Percentiles rank a stretch among this genome's conserved stretches.
phyloP scores from a whole-genome alignment of 257 asterid genomes.

The Scutellaria barbata region DNA sequence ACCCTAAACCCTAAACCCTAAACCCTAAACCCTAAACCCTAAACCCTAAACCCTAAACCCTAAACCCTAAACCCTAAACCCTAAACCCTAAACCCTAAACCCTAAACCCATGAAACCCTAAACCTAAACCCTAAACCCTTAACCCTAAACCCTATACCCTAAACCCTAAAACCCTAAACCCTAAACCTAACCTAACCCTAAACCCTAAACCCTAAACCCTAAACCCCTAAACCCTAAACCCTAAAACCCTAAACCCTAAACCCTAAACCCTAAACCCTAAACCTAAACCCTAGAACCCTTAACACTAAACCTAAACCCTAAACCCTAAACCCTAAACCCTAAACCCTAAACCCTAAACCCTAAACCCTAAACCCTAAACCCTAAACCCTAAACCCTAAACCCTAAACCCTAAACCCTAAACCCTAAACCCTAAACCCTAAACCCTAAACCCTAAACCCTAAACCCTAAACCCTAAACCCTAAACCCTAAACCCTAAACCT shows the following conservation, averaged over 20 bases:
- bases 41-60: not conserved
- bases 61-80: not conserved
- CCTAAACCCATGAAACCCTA: not conserved
- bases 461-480: not conserved
- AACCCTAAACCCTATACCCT: not conserved
- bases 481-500: not conserved
- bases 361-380: not conserved
- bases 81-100: not conserved
- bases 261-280: not conserved
- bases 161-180: not conserved
- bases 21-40: not conserved
- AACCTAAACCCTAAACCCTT: not conserved
- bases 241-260: not conserved
- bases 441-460: not conserved
- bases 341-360: conserved; percentile 3
- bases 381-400: not conserved
- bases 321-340: not conserved
- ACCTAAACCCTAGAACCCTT: not conserved
- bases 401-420: not conserved
- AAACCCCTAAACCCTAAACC: too few species aligned
- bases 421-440: not conserved
- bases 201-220: not conserved
- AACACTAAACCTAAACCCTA: not conserved
- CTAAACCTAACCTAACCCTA: not conserved
- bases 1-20: not conserved